phyloP scores from a whole-genome alignment of 2,329 filamentous ascomycete species.

The Xylariales sp. region DNA sequence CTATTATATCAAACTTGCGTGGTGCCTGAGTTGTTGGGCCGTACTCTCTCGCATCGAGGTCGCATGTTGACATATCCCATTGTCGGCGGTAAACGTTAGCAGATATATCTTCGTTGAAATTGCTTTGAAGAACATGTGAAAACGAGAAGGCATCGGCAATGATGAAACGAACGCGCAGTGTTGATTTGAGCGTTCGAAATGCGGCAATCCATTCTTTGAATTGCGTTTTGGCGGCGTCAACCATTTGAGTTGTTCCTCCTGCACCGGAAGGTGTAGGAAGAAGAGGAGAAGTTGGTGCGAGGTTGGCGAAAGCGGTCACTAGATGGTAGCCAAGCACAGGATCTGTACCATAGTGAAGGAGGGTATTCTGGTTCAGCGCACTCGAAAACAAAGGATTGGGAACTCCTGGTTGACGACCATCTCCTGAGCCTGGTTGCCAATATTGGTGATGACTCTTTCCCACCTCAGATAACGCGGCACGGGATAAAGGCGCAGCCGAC shows the following conservation, averaged over 20 bases:
- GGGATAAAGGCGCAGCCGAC: too few species aligned
- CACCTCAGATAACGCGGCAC: too few species aligned
- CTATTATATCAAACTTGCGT: constrained; percentile 48
- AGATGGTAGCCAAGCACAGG: constrained; percentile 55
- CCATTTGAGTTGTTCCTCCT: constrained; percentile 15
- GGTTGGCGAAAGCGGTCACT: constrained; percentile 37
- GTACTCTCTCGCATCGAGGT: constrained; percentile 39
- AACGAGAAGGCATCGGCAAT: constrained; percentile 46
- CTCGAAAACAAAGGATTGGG: too few species aligned
- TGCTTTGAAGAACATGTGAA: constrained; percentile 45
- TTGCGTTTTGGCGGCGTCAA: constrained; percentile 34
- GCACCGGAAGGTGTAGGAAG: constrained; percentile 12
- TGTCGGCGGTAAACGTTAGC: constrained; percentile 38
- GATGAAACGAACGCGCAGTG: constrained; percentile 39
- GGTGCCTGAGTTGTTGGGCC: constrained; percentile 27
- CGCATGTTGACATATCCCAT: constrained; percentile 32
- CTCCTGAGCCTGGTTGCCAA: too few species aligned
- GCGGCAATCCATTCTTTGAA: constrained; percentile 42
- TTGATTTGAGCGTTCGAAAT: constrained; percentile 26
- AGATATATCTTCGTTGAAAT: constrained; percentile 20
- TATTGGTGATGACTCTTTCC: too few species aligned
- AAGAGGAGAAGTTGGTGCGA: constrained; percentile 35
- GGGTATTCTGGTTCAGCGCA: too few species aligned
- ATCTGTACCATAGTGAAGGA: constrained; percentile 44
- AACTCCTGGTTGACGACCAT: too few species aligned